A percentile compares a stretch with the other conserved stretches of the same genome.
phyloP scores from a whole-genome alignment of 2,329 filamentous ascomycete genomes.

The Xylariales sp. region DNA sequence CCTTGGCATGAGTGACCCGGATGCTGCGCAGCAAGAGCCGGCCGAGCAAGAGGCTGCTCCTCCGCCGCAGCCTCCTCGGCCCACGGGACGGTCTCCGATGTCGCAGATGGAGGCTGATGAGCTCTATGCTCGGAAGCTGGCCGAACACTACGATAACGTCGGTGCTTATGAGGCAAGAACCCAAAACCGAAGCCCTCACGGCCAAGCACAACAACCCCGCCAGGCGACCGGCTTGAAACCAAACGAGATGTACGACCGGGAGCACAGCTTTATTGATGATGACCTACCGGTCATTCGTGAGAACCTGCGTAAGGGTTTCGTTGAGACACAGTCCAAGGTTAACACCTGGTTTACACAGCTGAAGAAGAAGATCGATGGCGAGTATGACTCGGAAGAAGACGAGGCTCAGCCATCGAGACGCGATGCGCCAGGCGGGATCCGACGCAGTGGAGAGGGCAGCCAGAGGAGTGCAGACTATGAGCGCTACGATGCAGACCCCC shows the following conservation, averaged over 20 bases:
- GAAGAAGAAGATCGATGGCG: conserved; percentile 90
- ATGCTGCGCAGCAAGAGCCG: conserved; percentile 53
- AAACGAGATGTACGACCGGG: conserved; percentile 59
- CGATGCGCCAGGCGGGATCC: conserved; percentile 13
- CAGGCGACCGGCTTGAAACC: conserved; percentile 49
- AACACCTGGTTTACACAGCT: conserved; percentile 89
- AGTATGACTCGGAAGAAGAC: conserved; percentile 68
- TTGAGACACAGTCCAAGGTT: conserved; percentile 89
- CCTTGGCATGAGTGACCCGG: conserved; percentile 82
- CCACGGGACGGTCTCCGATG: conserved; percentile 56
- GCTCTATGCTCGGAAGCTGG: conserved; percentile 84
- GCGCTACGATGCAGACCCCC: conserved; percentile 90
- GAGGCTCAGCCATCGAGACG: conserved; percentile 35
- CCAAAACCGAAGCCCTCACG: conserved; percentile 34
- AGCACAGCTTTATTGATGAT: conserved; percentile 92
- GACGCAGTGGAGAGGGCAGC: conserved; percentile 56
- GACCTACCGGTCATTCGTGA: conserved; percentile 90
- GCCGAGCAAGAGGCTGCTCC: conserved; percentile 50
- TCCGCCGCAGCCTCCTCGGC: conserved; percentile 78
- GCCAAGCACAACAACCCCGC: conserved; percentile 31
- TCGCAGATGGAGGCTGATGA: conserved; percentile 89
- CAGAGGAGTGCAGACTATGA: conserved; percentile 82
- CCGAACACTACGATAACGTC: conserved; percentile 76
- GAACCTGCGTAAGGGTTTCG: conserved; percentile 89
- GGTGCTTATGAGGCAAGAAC: conserved; percentile 55